Conservation (phyloP, 2,329 filamentous ascomycete genomes). For the Colletotrichum sp. region DNA sequence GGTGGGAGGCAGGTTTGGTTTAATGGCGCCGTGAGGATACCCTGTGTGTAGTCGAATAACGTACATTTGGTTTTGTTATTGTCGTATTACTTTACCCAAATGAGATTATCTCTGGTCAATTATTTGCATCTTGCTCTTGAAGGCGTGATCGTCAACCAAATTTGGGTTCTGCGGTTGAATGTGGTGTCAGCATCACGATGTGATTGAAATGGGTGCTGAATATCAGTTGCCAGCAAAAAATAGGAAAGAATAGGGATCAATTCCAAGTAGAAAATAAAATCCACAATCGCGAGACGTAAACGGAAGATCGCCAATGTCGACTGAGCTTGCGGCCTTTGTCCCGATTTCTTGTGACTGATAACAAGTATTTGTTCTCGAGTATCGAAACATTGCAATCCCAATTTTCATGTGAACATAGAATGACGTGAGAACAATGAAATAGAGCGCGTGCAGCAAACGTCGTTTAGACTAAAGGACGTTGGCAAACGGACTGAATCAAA, state of each 20-base stretch:
- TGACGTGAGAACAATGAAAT: not conserved
- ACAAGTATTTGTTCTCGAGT: not conserved
- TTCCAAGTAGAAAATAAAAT: not conserved
- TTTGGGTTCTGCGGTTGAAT: not conserved
- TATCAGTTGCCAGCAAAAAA: not conserved
- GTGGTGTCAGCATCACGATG: not conserved
- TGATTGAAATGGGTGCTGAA: not conserved
- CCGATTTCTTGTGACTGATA: not conserved
- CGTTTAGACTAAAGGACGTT: not conserved
- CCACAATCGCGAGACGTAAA: not conserved
- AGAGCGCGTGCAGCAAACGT: not conserved
- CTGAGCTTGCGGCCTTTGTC: not conserved
- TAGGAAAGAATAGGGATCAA: not conserved
- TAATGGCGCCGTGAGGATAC: conserved; percentile 16
- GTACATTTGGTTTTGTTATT: not conserved
- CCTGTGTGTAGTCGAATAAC: conserved; percentile 1
- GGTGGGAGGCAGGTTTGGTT: conserved; percentile 17
- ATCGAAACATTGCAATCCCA: not conserved
- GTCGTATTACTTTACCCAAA: not conserved
- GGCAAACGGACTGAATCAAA: not conserved
- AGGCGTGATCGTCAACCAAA: not conserved
- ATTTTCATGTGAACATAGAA: not conserved
- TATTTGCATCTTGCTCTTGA: not conserved
- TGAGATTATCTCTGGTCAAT: not conserved
- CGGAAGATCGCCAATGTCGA: not conserved